Evolutionary conservation across 1,284 basidiomycete species (phyloP).

Genomic region (Cutaneotrichosporon sp.): DNA sequence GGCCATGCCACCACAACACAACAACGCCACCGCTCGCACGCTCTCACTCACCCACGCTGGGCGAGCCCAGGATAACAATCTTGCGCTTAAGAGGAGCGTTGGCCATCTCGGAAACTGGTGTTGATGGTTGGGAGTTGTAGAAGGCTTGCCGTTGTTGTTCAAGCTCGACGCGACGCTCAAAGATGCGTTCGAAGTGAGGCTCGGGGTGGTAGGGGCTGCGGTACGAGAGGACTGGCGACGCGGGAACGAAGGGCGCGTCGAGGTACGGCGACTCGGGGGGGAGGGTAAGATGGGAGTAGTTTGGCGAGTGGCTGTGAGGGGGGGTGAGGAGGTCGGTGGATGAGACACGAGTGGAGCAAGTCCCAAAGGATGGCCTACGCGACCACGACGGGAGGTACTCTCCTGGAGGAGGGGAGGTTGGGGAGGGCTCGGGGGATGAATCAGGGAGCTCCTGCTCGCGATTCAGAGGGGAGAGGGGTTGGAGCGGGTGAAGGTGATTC

Average conservation of each 20-base stretch:
- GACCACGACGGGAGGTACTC: background rate
- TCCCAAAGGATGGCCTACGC: background rate
- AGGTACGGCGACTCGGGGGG: slow-evolving; percentile 6
- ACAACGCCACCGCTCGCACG: background rate
- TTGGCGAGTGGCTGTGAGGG: background rate
- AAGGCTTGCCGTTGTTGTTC: background rate
- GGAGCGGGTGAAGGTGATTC: background rate
- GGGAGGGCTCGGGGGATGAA: background rate
- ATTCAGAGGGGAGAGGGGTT: background rate
- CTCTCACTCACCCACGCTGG: slow-evolving; percentile 70
- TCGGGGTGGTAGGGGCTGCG: slow-evolving; percentile 3
- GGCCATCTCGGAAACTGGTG: slow-evolving; percentile 7
- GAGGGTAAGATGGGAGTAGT: background rate
- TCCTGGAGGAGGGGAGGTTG: background rate
- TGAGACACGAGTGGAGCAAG: background rate
- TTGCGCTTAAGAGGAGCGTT: slow-evolving; percentile 65
- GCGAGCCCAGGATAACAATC: slow-evolving; percentile 76
- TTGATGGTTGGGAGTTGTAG: background rate
- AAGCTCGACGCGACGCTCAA: slow-evolving; percentile 4
- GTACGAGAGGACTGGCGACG: slow-evolving; percentile 6
- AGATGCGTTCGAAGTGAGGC: slow-evolving; percentile 12
- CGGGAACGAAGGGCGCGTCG: slow-evolving; percentile 2
- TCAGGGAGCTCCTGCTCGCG: background rate
- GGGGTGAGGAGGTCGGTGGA: background rate
- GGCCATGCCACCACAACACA: background rate